Evolutionary conservation across 2,329 filamentous ascomycete genomes (phyloP), one percentile per base, ranked within the genome.

Genomic region (Fusarium brachygibbosum): DNA sequence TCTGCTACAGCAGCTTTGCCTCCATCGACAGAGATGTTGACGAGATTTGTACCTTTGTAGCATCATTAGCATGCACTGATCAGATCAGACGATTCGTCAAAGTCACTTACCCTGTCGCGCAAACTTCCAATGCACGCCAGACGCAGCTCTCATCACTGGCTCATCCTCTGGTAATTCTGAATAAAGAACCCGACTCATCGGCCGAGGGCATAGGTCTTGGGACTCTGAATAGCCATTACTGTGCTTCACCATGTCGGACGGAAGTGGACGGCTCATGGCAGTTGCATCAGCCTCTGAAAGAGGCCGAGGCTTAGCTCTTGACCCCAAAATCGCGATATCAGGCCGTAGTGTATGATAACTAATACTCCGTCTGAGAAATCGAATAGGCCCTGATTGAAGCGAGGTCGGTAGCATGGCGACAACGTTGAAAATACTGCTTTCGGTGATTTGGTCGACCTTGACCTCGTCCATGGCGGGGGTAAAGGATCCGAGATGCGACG

Each of bases 341-440:
- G 60, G 45, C 16, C 68, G 68, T 19, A 78, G 54, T 11, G 69
- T 74, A 25, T 76, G 69, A 9, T 80, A 71, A 55, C 77, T 81
- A 42, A 79, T 79, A 13, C 80, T 81, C 50, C 77, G 77, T 32
- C 81, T 79, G 42, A 89, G 77, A 7, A 84, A 87, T 31, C 82
- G 82, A 11, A 89, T 78, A 8, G 81, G 81, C 5, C 84, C 83
- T 23, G 80, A 84, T 71, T 85, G 84, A 7, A 89, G 78, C 6
- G 85, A 80, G 2, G 80, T 78, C 6, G 87, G 86, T 10, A 89
- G 82, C 59, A 88, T 82, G 8, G 82, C 81, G 74, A 85, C 86
- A 17, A 88, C 79, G 62, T 83, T 83, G 23, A 84, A 85, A 45
- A 82, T 77, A 51, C 77, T 74, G 51, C 76, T 76, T 54, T 77